Percentiles rank a stretch among this genome's conserved stretches.
These are phyloP conservation scores for Solanum acaule DNA, from an alignment of 257 asterid genomes.

Conservation along the genomic window DNA sequence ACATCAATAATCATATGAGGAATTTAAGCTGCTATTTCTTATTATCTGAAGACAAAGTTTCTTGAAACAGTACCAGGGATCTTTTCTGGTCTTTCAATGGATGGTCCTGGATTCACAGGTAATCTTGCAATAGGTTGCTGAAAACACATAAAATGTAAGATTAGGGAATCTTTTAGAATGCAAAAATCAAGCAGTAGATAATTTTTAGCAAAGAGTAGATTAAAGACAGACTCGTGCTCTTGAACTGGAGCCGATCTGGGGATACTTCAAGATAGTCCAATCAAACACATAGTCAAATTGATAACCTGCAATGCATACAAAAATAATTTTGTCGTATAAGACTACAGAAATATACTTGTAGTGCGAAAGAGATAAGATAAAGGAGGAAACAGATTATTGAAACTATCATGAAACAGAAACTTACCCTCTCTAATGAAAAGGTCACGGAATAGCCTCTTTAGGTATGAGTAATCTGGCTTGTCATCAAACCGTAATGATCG, in stretches of 20 bases:
- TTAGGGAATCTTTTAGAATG: background rate
- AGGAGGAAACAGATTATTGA: background rate
- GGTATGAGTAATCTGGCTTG: slow-evolving; percentile 86
- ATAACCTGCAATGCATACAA: slow-evolving; percentile 41
- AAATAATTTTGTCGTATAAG: background rate
- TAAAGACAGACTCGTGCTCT: slow-evolving; percentile 38
- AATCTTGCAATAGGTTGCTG: slow-evolving; percentile 57
- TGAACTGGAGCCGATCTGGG: slow-evolving; percentile 73
- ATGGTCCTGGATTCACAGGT: slow-evolving; percentile 49
- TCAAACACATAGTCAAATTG: slow-evolving; percentile 84
- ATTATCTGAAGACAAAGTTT: background rate
- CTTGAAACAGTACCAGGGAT: slow-evolving; percentile 46
- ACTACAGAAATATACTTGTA: background rate
- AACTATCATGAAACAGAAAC: background rate
- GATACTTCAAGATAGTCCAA: slow-evolving; percentile 86
- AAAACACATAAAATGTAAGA: slow-evolving; percentile 3
- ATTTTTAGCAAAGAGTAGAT: background rate
- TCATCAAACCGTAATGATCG: slow-evolving; percentile 86
- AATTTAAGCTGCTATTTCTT: background rate
- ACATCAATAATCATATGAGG: background rate
- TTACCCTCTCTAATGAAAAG: slow-evolving; percentile 81
- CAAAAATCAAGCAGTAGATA: background rate
- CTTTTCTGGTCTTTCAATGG: slow-evolving; percentile 49
- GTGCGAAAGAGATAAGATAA: background rate
- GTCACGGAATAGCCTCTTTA: slow-evolving; percentile 80